A percentile compares a stretch with the other conserved stretches of the same genome.
Conservation (phyloP, 176 grass and related monocot species). For the Raddia guianensis region DNA sequence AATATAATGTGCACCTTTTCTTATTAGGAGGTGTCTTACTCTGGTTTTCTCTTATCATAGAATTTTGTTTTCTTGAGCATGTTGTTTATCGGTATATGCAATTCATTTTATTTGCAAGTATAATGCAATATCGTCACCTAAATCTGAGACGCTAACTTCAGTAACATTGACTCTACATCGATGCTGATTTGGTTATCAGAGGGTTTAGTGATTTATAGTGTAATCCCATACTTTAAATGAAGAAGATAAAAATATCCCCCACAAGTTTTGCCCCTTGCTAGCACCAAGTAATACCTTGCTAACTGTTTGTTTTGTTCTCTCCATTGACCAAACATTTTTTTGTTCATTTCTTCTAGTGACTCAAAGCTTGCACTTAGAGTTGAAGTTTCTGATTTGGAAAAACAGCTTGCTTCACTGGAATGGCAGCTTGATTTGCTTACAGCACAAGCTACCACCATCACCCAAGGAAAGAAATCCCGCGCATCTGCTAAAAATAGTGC, state of each 20-base stretch:
- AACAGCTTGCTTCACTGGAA: slow-evolving; percentile 74
- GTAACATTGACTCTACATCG: background rate
- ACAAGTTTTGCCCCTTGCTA: background rate
- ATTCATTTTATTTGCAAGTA: slow-evolving; percentile 17
- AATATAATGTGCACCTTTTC: background rate
- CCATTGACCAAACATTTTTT: slow-evolving; percentile 32
- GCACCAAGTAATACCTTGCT: background rate
- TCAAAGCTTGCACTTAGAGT: slow-evolving; percentile 79
- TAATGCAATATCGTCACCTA: background rate
- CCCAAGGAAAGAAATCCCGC: slow-evolving; percentile 69
- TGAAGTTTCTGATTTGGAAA: slow-evolving; percentile 86
- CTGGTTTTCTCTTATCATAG: background rate
- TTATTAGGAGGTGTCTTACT: background rate
- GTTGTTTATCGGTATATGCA: background rate
- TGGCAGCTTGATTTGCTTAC: slow-evolving; percentile 78
- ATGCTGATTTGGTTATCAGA: slow-evolving; percentile 16
- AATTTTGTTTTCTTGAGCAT: slow-evolving; percentile 3
- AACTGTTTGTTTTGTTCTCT: slow-evolving; percentile 32
- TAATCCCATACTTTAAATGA: background rate
- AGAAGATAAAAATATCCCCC: background rate
- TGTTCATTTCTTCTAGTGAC: slow-evolving; percentile 50
- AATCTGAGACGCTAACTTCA: background rate
- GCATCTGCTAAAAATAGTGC: slow-evolving; percentile 52
- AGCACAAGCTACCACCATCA: slow-evolving; percentile 75
- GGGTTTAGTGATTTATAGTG: background rate